Evolutionary conservation across 164 flowering plant genomes (phyloP).

Genomic region (Chloranthus sessilifolius): DNA sequence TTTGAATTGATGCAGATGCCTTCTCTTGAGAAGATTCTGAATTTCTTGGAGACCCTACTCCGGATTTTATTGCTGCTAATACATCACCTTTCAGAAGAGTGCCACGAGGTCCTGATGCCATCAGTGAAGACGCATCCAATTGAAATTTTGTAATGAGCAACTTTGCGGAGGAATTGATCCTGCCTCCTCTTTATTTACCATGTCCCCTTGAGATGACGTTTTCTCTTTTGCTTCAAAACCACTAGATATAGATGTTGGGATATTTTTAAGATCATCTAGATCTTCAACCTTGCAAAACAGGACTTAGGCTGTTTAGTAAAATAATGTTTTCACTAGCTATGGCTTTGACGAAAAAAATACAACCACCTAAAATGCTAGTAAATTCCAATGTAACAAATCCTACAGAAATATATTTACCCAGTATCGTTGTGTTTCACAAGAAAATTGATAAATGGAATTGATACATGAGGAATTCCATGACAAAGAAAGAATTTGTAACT

Average conservation of each 20-base stretch:
- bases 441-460: neutral
- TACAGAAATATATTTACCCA: neutral
- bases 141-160: constrained; percentile 70
- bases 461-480: neutral
- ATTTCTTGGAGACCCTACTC: constrained; percentile 37
- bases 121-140: constrained; percentile 57
- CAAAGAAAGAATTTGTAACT: neutral
- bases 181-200: constrained; percentile 21
- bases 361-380: neutral
- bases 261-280: constrained; percentile 49
- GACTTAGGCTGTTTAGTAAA: neutral
- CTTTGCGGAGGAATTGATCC: constrained; percentile 92
- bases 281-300: constrained; percentile 63
- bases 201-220: constrained; percentile 30
- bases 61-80: constrained; percentile 79
- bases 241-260: constrained; percentile 34
- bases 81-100: constrained; percentile 93
- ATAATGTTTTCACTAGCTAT: neutral
- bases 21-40: constrained; percentile 34
- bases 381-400: neutral
- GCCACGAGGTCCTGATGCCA: constrained; percentile 86
- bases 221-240: constrained; percentile 35
- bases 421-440: neutral
- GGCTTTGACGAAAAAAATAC: neutral
- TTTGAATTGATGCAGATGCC: constrained; percentile 26